Base-by-base conservation (phyloP, 2,329 filamentous ascomycete species). In the Tolypocladium sp. region DNA sequence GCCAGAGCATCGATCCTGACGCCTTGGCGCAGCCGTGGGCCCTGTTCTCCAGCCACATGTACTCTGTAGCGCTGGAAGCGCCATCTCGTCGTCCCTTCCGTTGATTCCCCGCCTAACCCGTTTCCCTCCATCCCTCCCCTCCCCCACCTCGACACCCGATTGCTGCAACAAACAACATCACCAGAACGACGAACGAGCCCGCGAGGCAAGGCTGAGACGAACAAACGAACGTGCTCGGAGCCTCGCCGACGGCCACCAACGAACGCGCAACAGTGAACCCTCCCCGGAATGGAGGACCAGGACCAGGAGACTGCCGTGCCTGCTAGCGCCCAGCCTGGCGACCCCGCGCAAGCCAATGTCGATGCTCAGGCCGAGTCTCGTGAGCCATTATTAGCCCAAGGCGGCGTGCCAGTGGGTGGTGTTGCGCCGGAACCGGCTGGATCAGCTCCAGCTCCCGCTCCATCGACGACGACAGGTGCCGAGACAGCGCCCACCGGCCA, bases 291-390 rank as follows among this genome's bases (percentile, higher is more conserved):
- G 63, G 63, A 63, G 51, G 62, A 55, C 53, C 53, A 61, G 56
- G 57, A 63, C 52, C 5, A 55, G 49, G 49, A 35, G 54, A 51
- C 55, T 25, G 58, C 49, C 44, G 57, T 51, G 49, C 55, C 54
- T 35, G 44, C 60, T 58, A 57, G 60, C 63, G 56, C 58, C 57
- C 58, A 55, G 52, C 53, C 59, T 59, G 54, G 46, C 49, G 60
- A 63, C 55, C 57, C 63, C 60, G 60, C 60, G 62, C 58, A 59
- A 42, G 52, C 62, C 63, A 61, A 58, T 60, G 59, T 61, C 60
- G 60, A 59, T 38, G 57, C 56, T 51, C 58, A 37, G 53, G 52
- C 4, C 8, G 40, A 55, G 60, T 61, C 63, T 61, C 60, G 63
- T 62, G 63, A 63, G 57, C 63, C 61, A 57, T 59, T 58, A 53